Percentiles rank a stretch among this genome's conserved stretches.
Evolutionary conservation across 768 basidiomycete genomes (phyloP).

Genomic region (Crepidotus variabilis): DNA sequence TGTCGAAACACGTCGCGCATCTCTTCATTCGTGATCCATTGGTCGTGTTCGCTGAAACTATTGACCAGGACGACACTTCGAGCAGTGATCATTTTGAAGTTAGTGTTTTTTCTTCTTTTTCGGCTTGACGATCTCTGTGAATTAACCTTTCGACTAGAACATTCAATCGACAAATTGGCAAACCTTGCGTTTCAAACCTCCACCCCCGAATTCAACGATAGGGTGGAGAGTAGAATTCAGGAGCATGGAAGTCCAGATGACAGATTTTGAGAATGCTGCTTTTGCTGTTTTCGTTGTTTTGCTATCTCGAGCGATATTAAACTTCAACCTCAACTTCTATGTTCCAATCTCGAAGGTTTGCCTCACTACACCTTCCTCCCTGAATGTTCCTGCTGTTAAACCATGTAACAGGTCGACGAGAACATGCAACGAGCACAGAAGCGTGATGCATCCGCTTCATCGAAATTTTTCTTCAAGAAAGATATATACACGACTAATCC

Average conservation of each 20-base stretch:
- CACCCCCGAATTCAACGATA: slow-evolving; percentile 86
- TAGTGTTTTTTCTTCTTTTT: slow-evolving; percentile 8
- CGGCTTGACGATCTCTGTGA: neutral
- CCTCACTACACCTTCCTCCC: neutral
- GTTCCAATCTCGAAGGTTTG: slow-evolving; percentile 92
- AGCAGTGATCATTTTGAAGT: slow-evolving; percentile 98
- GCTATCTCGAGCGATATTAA: slow-evolving; percentile 89
- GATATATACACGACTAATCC: slow-evolving; percentile 64
- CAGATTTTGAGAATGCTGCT: slow-evolving; percentile 98
- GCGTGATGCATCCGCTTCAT: slow-evolving; percentile 69
- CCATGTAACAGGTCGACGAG: slow-evolving; percentile 77
- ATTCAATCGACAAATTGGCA: slow-evolving; percentile 99
- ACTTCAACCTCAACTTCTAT: slow-evolving; percentile 91
- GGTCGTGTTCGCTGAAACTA: slow-evolving; percentile 90
- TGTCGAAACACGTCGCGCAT: slow-evolving; percentile 92
- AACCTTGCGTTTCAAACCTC: slow-evolving; percentile 97
- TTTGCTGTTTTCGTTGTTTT: slow-evolving; percentile 94
- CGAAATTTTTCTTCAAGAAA: slow-evolving; percentile 89
- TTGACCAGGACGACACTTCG: slow-evolving; percentile 83
- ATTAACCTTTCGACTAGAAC: slow-evolving; percentile 48
- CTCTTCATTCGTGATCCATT: slow-evolving; percentile 97
- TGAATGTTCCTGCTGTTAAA: neutral
- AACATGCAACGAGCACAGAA: slow-evolving; percentile 92
- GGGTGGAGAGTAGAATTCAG: slow-evolving; percentile 99
- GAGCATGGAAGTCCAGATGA: slow-evolving; percentile 98